Base-by-base conservation (phyloP, 169 alveolate genomes). In the Plasmodium coatneyi region DNA sequence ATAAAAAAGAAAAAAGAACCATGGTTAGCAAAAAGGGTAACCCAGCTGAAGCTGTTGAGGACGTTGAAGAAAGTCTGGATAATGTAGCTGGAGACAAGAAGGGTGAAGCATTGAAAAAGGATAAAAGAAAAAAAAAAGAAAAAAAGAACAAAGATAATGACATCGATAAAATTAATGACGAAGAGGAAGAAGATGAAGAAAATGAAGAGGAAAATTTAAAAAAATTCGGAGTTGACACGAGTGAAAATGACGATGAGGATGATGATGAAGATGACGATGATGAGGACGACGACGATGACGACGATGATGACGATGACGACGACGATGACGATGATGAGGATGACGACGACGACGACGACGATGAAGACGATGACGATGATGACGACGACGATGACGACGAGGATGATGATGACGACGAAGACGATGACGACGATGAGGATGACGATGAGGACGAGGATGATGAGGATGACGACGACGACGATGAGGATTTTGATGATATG, bases 261-360 rank as follows among this genome's bases (percentile, higher is more conserved):
- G 86, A 49, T 14, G 80, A 66, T 5, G 91, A 82, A 2, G 80
- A 82, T 14, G 80, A 82, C 2, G 90, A 60, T 1, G 80, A 60
- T 16, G 91, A 82, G 1, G 80, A 82, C 0, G 80, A 82, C 5
- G 80, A 66, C 1, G 87, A 87, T 5, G 93, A 79, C 0, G 82
- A 89, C 16, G 89, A 89, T 36, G 82, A 76, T 1, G 90, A 78
- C 12, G 90, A 89, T 1, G 94, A 89, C 10, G 94, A 89, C 1
- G 89, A 89, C 12, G 94, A 79, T 1, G 94, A 89, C 60, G 94
- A 87, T 0, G 94, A 89, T 0, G 94, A 89, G 3, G 89, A 89
- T 16, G 94, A 89, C 25, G 94, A 89, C 9, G 94, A 89, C 2
- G 94, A 89, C 36, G 94, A 89, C 5, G 94, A 89, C 6, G 94